Evolutionary conservation across 2,329 filamentous ascomycete genomes (phyloP), one percentile per base, ranked within the genome.

Genomic region (Phyllosticta citriasiana): DNA sequence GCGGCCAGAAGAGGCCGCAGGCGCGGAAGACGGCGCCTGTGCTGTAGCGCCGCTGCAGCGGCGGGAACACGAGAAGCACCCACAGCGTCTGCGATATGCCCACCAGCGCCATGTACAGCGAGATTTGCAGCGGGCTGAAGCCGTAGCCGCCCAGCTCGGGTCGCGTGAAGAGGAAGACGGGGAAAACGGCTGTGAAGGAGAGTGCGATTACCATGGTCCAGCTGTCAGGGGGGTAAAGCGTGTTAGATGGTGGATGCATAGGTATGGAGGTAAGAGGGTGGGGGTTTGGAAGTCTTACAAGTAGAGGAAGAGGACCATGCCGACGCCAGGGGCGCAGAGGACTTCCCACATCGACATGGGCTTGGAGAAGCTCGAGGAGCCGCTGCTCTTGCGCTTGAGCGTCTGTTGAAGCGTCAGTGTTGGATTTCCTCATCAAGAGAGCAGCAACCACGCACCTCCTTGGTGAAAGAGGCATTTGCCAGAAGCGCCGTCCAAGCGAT

Each of bases 11-110:
- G 33, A 69, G 65, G 1, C 79, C 80, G 69, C 87, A 88, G 8
- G 74, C 65, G 4, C 80, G 79, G 63, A 93, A 75, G 0, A 92
- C 76, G 3, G 79, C 81, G 25, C 84, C 85, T 6, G 88, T 91
- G 9, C 88, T 88, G 24, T 85, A 71, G 22, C 82, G 82, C 40
- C 73, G 76, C 68, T 93, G 88, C 1, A 93, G 71, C 0, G 78
- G 75, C 0, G 89, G 88, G 68, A 93, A 92, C 33, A 81, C 76
- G 14, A 89, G 64, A 0, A 93, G 77, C 1, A 91, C 81, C 88
- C 88, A 93, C 6, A 82, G 62, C 0, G 87, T 84, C 71, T 93
- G 89, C 3, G 83, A 79, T 16, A 82, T 74, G 12, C 89, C 89
- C 24, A 80, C 82, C 1, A 86, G 62, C 1, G 79, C 83, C 75